Conservation (phyloP, 2,329 filamentous ascomycete genomes). For the Cryphonectria nitschkei region DNA sequence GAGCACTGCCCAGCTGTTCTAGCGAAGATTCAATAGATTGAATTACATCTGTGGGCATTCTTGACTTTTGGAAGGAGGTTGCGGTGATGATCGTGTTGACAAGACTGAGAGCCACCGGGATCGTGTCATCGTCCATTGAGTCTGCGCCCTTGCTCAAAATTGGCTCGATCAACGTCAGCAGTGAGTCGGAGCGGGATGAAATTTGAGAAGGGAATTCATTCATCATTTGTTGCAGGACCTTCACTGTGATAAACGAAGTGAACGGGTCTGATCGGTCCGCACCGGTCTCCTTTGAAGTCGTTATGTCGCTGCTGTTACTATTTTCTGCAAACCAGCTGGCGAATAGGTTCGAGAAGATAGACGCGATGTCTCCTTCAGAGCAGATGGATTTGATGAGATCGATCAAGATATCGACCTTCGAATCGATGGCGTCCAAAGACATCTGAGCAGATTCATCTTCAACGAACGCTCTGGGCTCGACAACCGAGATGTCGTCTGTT, state of each 20-base stretch:
- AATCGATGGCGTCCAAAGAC: slow-evolving; percentile 50
- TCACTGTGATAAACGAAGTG: slow-evolving; percentile 58
- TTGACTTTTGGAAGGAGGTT: slow-evolving; percentile 56
- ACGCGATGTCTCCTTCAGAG: slow-evolving; percentile 59
- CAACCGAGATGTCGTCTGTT: slow-evolving; percentile 57
- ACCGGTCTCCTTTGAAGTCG: slow-evolving; percentile 33
- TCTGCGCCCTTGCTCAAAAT: slow-evolving; percentile 53
- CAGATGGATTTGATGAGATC: slow-evolving; percentile 53
- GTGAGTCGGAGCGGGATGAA: slow-evolving; percentile 64
- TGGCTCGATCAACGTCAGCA: slow-evolving; percentile 66
- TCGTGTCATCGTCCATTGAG: slow-evolving; percentile 50
- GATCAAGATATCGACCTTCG: slow-evolving; percentile 53
- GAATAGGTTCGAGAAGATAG: slow-evolving; percentile 64
- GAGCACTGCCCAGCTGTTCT: slow-evolving; percentile 44
- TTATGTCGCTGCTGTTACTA: slow-evolving; percentile 34
- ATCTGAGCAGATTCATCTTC: slow-evolving; percentile 33
- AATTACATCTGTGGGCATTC: slow-evolving; percentile 47
- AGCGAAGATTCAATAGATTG: slow-evolving; percentile 54
- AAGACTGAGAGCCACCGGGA: slow-evolving; percentile 61
- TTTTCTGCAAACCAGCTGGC: slow-evolving; percentile 56
- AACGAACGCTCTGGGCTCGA: slow-evolving; percentile 36
- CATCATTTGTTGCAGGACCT: slow-evolving; percentile 68
- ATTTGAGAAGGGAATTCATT: slow-evolving; percentile 65
- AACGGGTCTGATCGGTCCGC: slow-evolving; percentile 45
- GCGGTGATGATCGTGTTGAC: slow-evolving; percentile 64